Conservation (phyloP, 2,329 filamentous ascomycete species). For the Colletotrichum chlorophyti region DNA sequence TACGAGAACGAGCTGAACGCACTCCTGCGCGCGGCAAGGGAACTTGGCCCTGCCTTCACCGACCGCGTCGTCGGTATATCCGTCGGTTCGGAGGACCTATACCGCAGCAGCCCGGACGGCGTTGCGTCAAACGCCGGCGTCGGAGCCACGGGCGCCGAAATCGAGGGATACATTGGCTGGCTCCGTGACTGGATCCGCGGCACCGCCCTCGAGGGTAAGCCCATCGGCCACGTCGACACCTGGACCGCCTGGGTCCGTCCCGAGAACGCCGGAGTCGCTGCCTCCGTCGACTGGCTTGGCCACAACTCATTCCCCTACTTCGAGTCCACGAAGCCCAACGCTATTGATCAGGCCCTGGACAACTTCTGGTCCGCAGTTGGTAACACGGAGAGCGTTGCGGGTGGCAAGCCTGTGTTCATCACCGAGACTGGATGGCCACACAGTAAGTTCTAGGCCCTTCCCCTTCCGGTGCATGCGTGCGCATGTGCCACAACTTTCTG, state of each 20-base stretch:
- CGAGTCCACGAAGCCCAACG: conserved; percentile 43
- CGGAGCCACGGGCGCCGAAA: conserved; percentile 48
- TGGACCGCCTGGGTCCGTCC: conserved; percentile 59
- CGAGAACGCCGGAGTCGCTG: conserved; percentile 51
- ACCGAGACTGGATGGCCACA: conserved; percentile 66
- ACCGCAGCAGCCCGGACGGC: conserved; percentile 42
- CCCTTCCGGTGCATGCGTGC: background rate
- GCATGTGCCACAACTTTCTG: no score
- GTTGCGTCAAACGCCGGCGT: conserved; percentile 16
- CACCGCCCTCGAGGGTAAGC: conserved; percentile 39
- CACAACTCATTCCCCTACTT: conserved; percentile 63
- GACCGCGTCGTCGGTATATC: conserved; percentile 59
- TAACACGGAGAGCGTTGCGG: conserved; percentile 46
- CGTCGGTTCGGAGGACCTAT: conserved; percentile 64
- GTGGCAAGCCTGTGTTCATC: conserved; percentile 51
- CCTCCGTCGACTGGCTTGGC: conserved; percentile 59
- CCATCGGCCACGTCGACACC: conserved; percentile 63
- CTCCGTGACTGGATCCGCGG: conserved; percentile 56
- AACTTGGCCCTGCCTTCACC: conserved; percentile 47
- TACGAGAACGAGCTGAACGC: conserved; percentile 55
- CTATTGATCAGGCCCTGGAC: conserved; percentile 44
- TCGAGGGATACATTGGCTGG: conserved; percentile 64
- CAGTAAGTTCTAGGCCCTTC: conserved; percentile 19
- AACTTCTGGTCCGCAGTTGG: conserved; percentile 48
- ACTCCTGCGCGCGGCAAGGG: conserved; percentile 52